These are phyloP conservation scores for Solanum corneliomulleri DNA, from an alignment of 257 asterid species.

Conservation along the genomic window DNA sequence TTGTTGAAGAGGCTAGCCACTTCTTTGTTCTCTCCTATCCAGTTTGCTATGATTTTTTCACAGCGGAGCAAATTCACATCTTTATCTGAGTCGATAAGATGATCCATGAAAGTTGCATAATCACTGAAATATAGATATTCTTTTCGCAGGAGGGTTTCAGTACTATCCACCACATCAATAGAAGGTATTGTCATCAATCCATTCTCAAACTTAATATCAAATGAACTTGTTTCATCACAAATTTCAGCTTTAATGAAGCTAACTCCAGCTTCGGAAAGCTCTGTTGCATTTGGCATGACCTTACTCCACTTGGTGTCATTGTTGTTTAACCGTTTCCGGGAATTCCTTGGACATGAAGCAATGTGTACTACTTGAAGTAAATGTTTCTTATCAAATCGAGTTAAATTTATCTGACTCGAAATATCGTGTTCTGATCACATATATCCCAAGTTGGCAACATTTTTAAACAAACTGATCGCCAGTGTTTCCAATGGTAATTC, in stretches of 20 bases:
- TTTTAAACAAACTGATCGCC: too few species aligned
- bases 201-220: background rate
- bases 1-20: background rate
- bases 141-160: conserved; percentile 3
- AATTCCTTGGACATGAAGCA: background rate
- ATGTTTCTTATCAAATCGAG: background rate
- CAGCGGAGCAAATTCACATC: background rate
- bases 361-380: background rate
- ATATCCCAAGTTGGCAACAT: too few species aligned
- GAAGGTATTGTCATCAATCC: background rate
- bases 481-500: too few species aligned
- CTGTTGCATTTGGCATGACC: background rate
- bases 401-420: too few species aligned
- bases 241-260: background rate
- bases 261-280: conserved; percentile 9
- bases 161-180: background rate
- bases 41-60: background rate
- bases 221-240: background rate
- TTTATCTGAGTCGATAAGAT: background rate
- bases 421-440: fast-evolving
- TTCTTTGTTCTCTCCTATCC: background rate
- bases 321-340: fast-evolving
- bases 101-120: background rate
- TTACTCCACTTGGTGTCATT: background rate
- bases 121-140: background rate